Evolutionary conservation across 2,329 filamentous ascomycete species (phyloP).

Genomic region (Colletotrichum lindemuthianum): DNA sequence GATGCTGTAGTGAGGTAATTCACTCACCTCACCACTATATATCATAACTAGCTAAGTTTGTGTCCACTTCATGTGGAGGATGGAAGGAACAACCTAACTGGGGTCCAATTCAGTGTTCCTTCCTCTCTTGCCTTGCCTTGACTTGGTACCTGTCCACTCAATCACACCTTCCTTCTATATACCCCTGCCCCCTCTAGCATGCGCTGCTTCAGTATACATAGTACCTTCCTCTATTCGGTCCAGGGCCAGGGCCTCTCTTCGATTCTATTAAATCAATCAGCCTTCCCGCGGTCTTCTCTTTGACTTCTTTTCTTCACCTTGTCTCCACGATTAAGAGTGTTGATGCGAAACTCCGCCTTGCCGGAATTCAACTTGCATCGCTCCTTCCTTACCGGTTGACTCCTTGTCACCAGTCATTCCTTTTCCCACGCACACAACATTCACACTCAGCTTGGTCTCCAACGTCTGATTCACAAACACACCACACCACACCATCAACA

Average conservation of each 20-base stretch:
- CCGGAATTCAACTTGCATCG: conserved; percentile 30
- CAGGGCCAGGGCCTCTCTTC: not conserved
- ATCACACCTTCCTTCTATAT: conserved; percentile 15
- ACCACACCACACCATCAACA: conserved; percentile 21
- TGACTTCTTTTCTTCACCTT: not conserved
- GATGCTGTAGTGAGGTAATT: too few relatives aligned
- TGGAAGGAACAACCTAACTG: not conserved
- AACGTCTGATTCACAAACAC: conserved; percentile 25
- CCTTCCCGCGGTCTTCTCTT: conserved; percentile 4
- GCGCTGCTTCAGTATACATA: conserved; percentile 1
- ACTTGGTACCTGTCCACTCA: too few relatives aligned
- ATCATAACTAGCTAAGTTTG: too few relatives aligned
- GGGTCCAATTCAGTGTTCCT: conserved; percentile 4
- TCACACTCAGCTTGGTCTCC: conserved; percentile 4
- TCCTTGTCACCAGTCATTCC: conserved; percentile 35
- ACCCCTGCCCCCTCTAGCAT: conserved; percentile 22
- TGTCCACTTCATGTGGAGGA: too few relatives aligned
- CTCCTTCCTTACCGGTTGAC: conserved; percentile 31
- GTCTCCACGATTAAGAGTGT: conserved; percentile 18
- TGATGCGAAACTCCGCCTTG: conserved; percentile 15
- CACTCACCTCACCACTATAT: too few relatives aligned
- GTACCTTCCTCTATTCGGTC: not conserved
- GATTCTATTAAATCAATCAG: conserved; percentile 18
- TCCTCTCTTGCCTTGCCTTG: not conserved
- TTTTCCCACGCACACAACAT: conserved; percentile 21